phyloP scores from a whole-genome alignment of 257 asterid species.

The Rauvolfia tetraphylla region DNA sequence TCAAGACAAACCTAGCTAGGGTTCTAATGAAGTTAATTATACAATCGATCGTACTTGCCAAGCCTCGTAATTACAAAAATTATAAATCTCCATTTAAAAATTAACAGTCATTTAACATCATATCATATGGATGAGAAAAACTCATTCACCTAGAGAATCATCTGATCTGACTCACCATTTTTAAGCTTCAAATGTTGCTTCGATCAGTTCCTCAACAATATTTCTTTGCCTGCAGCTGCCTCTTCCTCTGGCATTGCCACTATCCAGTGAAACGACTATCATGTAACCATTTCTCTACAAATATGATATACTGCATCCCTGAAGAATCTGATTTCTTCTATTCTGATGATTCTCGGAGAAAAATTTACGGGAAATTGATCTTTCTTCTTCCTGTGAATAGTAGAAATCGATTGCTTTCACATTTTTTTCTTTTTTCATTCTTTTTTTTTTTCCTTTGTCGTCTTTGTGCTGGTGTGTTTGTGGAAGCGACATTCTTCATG shows the following conservation, averaged over 20 bases:
- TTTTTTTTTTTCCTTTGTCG: not conserved
- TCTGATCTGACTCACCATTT: conserved; percentile 43
- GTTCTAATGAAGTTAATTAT: not conserved
- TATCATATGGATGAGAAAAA: not conserved
- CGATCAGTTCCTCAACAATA: conserved; percentile 15
- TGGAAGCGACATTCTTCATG: conserved; percentile 28
- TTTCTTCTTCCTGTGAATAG: not conserved
- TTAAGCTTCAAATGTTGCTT: conserved; percentile 19
- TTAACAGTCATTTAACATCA: not conserved
- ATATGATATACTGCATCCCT: not conserved
- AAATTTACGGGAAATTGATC: not conserved
- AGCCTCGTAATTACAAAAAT: not conserved
- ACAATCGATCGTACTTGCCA: not conserved
- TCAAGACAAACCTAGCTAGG: not conserved
- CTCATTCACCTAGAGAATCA: not conserved
- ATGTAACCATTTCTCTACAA: not conserved
- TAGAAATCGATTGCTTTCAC: not conserved
- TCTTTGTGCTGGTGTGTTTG: conserved; percentile 16
- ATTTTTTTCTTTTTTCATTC: not conserved
- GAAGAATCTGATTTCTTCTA: not conserved
- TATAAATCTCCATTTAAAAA: not conserved
- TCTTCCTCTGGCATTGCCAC: conserved; percentile 8
- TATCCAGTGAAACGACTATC: not conserved
- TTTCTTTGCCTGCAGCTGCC: not conserved
- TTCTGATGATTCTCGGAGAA: not conserved